Evolutionary conservation across 2,329 filamentous ascomycete genomes (phyloP), one percentile per base, ranked within the genome.

Genomic region (Epichloe bromicola): DNA sequence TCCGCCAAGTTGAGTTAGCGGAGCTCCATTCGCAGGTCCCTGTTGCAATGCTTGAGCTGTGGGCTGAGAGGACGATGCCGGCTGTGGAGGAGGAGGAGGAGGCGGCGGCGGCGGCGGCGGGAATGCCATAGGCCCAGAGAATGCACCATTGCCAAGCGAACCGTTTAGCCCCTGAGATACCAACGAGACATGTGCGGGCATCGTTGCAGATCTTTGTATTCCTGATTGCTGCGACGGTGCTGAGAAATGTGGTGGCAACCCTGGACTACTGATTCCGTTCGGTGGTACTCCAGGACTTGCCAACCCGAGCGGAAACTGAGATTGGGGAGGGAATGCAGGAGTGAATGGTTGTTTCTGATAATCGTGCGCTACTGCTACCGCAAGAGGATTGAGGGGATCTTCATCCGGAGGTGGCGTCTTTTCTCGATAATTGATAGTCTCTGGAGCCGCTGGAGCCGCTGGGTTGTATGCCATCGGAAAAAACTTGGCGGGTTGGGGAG

Each of bases 351-450:
- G 61, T 57, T 70, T 66, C 54, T 75, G 72, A 44, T 77, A 73
- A 56, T 84, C 80, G 46, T 78, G 71, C 23, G 71, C 73, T 2
- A 83, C 71, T 12, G 77, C 78, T 47, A 77, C 75, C 4, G 75
- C 74, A 20, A 83, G 66, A 3, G 79, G 80, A 57, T 81, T 77
- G 3, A 73, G 68, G 73, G 77, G 77, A 44, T 70, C 68, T 58
- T 89, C 86, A 36, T 82, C 78, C 3, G 83, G 84, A 4, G 86
- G 86, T 2, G 86, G 86, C 0, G 86, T 91, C 74, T 89, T 89
- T 65, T 90, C 86, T 46, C 86, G 76, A 63, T 86, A 79, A 19
- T 76, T 72, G 48, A 89, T 80, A 20, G 78, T 73, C 63, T 90
- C 86, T 1, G 86, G 85, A 0, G 85, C 84, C 0, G 85, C 75